phyloP scores from a whole-genome alignment of 306 rosid species.

The Vigna unguiculata region DNA sequence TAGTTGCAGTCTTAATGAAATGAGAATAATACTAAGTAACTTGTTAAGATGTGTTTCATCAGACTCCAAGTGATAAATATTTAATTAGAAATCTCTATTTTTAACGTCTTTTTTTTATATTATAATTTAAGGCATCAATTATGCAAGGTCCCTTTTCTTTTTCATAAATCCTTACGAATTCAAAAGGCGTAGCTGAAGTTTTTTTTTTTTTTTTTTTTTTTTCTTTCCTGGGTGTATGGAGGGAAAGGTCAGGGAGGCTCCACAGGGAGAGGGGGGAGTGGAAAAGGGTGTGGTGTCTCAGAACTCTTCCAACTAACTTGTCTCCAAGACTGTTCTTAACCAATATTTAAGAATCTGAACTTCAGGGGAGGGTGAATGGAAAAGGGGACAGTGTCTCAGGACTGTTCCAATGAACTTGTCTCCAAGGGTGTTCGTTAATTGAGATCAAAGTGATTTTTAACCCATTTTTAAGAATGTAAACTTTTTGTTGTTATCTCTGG shows the following conservation, averaged over 20 bases:
- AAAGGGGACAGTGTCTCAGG: too few species aligned
- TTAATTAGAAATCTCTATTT: not conserved
- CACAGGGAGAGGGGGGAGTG: not conserved
- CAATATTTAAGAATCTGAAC: not conserved
- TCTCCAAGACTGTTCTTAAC: not conserved
- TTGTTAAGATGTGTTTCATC: not conserved
- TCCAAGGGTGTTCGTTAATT: not conserved
- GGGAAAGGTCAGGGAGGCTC: not conserved
- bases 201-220: not conserved
- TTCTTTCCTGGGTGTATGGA: not conserved
- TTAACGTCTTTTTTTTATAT: not conserved
- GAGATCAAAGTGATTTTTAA: not conserved
- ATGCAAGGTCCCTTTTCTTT: not conserved
- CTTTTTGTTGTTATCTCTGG: conserved; percentile 1
- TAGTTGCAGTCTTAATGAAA: not conserved
- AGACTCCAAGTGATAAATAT: not conserved
- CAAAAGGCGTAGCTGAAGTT: not conserved
- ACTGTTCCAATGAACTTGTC: not conserved
- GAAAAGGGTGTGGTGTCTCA: not conserved
- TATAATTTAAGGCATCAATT: not conserved
- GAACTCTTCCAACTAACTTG: not conserved
- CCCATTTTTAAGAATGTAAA: not conserved
- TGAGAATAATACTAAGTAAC: not conserved
- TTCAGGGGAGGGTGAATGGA: not conserved
- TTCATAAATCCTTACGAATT: conserved; percentile 11